Base-by-base conservation (phyloP, 2,329 filamentous ascomycete genomes). In the Penicillium sumatraense region DNA sequence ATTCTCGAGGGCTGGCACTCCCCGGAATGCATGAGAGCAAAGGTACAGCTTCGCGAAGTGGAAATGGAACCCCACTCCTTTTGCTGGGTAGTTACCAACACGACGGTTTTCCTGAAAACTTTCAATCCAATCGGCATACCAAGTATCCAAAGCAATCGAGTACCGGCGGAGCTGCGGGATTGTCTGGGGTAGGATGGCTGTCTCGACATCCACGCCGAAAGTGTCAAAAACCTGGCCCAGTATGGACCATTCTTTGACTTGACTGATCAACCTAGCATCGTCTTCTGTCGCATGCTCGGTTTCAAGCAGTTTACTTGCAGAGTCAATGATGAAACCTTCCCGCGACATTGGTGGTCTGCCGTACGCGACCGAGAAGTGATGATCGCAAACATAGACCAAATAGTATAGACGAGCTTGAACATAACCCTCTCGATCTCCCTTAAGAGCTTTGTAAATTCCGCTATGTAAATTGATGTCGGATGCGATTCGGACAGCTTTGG, bases 21-120 rank as follows among this genome's bases (percentile, higher is more conserved):
- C 74, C 8, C 77, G 72, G 21, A 81, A 70, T 14, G 76, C 75
- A 52, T 79, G 75, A 1, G 78, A 79, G 45, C 75, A 75, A 5
- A 81, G 68, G 44, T 80, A 76, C 3, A 81, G 67, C 51, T 78
- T 74, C 8, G 77, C 78, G 62, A 79, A 81, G 52, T 80, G 71
- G 49, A 75, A 78, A 58, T 80, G 75, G 31, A 80, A 66, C 5
- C 67, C 68, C 8, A 79, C 76, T 2, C 78, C 78, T 58, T 79
- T 79, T 24, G 70, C 66, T 0, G 78, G 78, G 58, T 78, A 81
- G 16, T 74, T 71, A 7, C 75, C 72, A 4, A 81, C 70, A 42
- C 76, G 69, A 26, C 68, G 63, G 51, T 77, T 74, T 4, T 70
- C 69, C 27, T 50, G 24, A 18, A 63, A 62, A 14, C 49, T 58